A percentile compares a stretch with the other conserved stretches of the same genome.
Conservation (phyloP, 345 rosid genomes). For the Psidium guajava region DNA sequence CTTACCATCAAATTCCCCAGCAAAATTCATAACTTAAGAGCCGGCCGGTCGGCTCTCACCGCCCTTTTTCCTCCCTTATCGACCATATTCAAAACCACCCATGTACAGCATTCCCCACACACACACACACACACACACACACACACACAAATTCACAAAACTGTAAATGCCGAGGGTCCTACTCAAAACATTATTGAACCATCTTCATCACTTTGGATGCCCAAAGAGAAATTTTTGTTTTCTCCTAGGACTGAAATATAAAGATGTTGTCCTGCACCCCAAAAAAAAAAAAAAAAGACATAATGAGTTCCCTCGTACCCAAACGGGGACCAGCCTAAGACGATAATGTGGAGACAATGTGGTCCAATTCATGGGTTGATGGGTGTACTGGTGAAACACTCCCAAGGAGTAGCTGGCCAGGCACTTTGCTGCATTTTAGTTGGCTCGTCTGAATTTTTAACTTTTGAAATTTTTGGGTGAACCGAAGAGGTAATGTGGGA, state of each 20-base stretch:
- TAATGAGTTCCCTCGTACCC: not conserved
- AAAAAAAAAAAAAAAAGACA: not conserved
- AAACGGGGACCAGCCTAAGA: not conserved
- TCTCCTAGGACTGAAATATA: not conserved
- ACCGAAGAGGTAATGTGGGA: not conserved
- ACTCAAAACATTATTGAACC: not conserved
- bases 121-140: no score
- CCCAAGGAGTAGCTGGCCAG: not conserved
- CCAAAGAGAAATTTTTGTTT: not conserved
- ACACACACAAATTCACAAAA: not conserved
- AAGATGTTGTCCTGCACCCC: not conserved
- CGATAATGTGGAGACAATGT: not conserved
- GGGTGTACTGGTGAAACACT: not conserved
- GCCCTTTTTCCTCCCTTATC: not conserved
- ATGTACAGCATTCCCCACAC: not conserved
- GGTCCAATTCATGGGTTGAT: not conserved
- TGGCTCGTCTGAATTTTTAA: not conserved
- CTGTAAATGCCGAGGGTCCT: not conserved
- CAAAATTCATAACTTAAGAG: not conserved
- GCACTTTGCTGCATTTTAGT: not conserved
- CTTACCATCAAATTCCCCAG: not conserved
- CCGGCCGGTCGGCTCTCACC: not conserved
- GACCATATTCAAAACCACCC: not conserved
- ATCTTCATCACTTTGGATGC: not conserved
- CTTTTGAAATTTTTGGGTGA: not conserved